Percentiles rank a stretch among this genome's conserved stretches.
These are phyloP conservation scores for Xanthoparmelia taractica DNA, from an alignment of 495 filamentous ascomycete genomes.

Conservation along the genomic window DNA sequence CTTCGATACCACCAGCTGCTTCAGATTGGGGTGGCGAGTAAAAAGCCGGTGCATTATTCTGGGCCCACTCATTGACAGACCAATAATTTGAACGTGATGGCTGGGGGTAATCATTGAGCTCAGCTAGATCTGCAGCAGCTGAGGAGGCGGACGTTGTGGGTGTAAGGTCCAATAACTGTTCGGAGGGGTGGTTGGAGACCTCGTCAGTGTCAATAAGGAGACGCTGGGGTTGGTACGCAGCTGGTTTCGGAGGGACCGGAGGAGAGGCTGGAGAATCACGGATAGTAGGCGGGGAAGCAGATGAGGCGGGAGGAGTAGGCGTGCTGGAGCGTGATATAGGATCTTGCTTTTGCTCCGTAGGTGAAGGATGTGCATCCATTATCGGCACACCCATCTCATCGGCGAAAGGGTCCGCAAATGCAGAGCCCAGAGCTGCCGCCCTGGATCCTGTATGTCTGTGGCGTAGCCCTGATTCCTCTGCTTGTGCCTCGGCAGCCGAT, in stretches of 20 bases:
- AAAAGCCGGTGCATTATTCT: slow-evolving; percentile 26
- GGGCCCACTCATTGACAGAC: slow-evolving; percentile 31
- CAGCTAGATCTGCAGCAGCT: slow-evolving; percentile 28
- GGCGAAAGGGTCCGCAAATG: slow-evolving; percentile 51
- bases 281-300: slow-evolving; percentile 14
- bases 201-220: slow-evolving; percentile 33
- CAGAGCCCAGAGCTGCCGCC: slow-evolving; percentile 43
- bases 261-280: slow-evolving; percentile 15
- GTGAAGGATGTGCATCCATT: neutral
- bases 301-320: slow-evolving; percentile 14
- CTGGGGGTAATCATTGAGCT: slow-evolving; percentile 29
- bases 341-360: neutral
- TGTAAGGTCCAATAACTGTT: slow-evolving; percentile 40
- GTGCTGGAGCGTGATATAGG: slow-evolving; percentile 16
- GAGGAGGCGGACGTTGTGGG: slow-evolving; percentile 32
- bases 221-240: slow-evolving; percentile 17
- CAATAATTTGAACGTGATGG: slow-evolving; percentile 34
- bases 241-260: slow-evolving; percentile 18
- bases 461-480: slow-evolving; percentile 39
- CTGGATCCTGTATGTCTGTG: slow-evolving; percentile 39
- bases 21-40: slow-evolving; percentile 28
- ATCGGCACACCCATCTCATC: slow-evolving; percentile 38
- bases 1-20: slow-evolving; percentile 25
- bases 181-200: slow-evolving; percentile 34
- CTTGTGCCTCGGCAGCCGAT: slow-evolving; percentile 37